These are phyloP conservation scores for Chenopodium berlandieri DNA, from an alignment of 148 eudicot genomes.

Conservation along the genomic window DNA sequence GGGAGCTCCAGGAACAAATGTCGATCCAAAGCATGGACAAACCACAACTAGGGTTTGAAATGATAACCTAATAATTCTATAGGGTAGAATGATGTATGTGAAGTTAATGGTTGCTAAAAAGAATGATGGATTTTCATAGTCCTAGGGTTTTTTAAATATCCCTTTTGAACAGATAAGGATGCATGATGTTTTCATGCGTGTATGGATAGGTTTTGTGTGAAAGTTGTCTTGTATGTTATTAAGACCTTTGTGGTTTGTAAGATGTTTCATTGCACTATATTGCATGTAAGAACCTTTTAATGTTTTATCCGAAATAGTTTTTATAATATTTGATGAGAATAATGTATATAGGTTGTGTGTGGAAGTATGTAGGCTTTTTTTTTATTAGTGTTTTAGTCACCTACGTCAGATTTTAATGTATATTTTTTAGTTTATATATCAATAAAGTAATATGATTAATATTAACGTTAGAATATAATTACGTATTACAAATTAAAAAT, in stretches of 20 bases:
- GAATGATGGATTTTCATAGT: background rate
- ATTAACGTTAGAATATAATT: no score
- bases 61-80: background rate
- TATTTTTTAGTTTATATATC: no score
- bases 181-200: background rate
- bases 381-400: no score
- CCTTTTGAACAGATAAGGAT: background rate
- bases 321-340: no score
- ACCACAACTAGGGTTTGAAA: constrained; percentile 25
- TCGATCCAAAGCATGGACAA: constrained; percentile 23
- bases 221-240: background rate
- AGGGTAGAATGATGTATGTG: background rate
- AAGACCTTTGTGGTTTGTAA: background rate
- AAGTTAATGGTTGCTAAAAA: background rate
- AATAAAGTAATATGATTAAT: no score
- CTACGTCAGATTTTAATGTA: no score
- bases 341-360: no score
- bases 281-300: background rate
- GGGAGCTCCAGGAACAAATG: background rate
- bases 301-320: no score
- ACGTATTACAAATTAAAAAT: no score
- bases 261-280: background rate
- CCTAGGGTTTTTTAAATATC: background rate
- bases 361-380: no score
- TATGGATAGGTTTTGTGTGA: background rate